Percentiles rank a stretch among this genome's conserved stretches.
Evolutionary conservation across 225 moss, liverwort and hornwort genomes (phyloP).

Genomic region (Straminergon stramineum): DNA sequence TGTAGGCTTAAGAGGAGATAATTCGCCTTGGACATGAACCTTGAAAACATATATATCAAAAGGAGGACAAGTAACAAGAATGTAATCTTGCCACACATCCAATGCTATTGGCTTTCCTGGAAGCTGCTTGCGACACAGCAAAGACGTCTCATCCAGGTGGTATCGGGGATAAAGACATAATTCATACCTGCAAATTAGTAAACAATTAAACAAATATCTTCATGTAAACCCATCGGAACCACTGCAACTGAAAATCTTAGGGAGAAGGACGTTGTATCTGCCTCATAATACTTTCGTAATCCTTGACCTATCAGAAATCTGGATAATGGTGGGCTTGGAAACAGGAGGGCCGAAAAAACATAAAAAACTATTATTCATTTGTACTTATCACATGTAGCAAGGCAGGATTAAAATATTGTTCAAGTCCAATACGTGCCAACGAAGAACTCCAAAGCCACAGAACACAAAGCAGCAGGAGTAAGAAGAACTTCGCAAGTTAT

Average conservation of each 20-base stretch:
- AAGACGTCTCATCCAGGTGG: conserved; percentile 92
- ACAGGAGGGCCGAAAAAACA: neutral
- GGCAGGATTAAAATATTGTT: neutral
- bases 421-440: neutral
- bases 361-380: neutral
- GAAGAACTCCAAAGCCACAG: neutral
- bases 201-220: neutral
- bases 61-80: conserved; percentile 92
- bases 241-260: neutral
- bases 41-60: conserved; percentile 98
- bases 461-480: neutral
- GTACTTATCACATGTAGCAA: neutral
- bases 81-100: conserved; percentile 98
- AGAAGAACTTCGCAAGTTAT: neutral
- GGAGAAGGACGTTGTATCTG: neutral
- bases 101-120: conserved; percentile 92
- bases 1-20: conserved; percentile 74
- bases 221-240: neutral
- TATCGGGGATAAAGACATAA: conserved; percentile 97
- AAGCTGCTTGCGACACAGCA: conserved; percentile 85
- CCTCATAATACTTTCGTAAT: neutral
- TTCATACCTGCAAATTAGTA: conserved; percentile 73
- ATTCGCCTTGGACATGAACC: conserved; percentile 79
- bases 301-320: neutral
- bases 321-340: neutral